Evolutionary conservation across 2,329 filamentous ascomycete genomes (phyloP), one percentile per base, ranked within the genome.

Genomic region (Apiospora koreana): DNA sequence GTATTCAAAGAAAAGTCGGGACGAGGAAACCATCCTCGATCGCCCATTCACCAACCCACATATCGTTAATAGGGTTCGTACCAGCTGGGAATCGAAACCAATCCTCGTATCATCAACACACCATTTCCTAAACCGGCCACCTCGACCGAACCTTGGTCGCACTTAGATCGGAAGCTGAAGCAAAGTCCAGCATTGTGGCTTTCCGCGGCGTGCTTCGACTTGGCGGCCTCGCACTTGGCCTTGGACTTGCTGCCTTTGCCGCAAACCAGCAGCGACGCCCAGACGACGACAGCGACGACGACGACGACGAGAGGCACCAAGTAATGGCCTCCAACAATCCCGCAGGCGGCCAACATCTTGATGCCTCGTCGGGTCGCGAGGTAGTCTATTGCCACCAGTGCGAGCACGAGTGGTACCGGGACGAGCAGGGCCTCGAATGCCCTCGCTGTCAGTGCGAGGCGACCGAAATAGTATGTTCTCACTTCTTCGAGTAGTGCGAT

Each of bases 361-460:
- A 88, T 78, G 85, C 85, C 73, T 82, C 80, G 28, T 76, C 80
- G 6, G 82, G 82, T 72, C 86, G 89, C 73, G 93, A 97, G 78
- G 89, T 95, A 73, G 91, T 98, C 69, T 97, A 88, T 80, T 99
- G 96, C 81, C 94, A 98, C 81, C 83, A 87, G 71, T 98, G 96
- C 83, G 80, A 87, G 68, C 83, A 92, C 73, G 92, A 97, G 80
- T 98, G 94, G 94, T 93, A 92, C 77, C 86, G 89, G 71, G 89
- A 93, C 71, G 87, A 92, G 73, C 85, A 87, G 74, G 91, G 83
- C 35, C 82, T 97, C 72, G 83, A 83, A 21, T 99, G 96, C 78
- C 94, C 94, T 21, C 81, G 83, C n/a, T 99, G 96, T 79, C 79
- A 86, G 4, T 90, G 90, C 46, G 94, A 97, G 25, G 91, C 94